A percentile compares a stretch with the other conserved stretches of the same genome.
Evolutionary conservation across 164 flowering plant genomes (phyloP).

Genomic region (Amborella trichopoda): DNA sequence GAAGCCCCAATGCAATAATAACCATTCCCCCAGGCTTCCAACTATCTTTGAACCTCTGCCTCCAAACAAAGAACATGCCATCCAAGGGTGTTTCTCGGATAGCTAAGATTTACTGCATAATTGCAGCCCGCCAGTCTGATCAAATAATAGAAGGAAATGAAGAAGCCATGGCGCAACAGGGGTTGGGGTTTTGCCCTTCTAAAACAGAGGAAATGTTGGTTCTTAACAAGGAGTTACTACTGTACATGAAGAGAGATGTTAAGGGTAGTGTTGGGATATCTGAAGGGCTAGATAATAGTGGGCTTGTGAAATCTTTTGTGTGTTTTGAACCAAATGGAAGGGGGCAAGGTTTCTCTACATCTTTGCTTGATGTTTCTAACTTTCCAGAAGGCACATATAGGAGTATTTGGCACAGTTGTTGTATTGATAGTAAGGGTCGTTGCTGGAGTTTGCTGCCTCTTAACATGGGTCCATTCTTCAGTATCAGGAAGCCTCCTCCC

Average conservation of each 20-base stretch:
- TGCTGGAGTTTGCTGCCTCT: constrained; percentile 63
- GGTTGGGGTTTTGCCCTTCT: constrained; percentile 15
- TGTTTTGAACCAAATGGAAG: constrained; percentile 36
- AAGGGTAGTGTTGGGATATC: neutral
- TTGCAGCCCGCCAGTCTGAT: constrained; percentile 25
- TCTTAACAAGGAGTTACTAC: constrained; percentile 36
- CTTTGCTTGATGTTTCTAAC: constrained; percentile 64
- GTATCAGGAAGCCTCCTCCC: constrained; percentile 14
- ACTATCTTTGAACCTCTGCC: constrained; percentile 54
- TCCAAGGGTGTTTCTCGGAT: constrained; percentile 10
- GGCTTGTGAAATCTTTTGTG: constrained; percentile 17
- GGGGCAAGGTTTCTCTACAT: constrained; percentile 74
- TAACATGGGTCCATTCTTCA: constrained; percentile 42
- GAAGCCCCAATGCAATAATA: constrained; percentile 13
- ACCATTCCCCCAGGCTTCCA: constrained; percentile 34
- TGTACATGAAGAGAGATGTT: constrained; percentile 17
- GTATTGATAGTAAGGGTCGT: constrained; percentile 40
- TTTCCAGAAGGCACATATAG: constrained; percentile 58
- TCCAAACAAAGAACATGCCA: constrained; percentile 49
- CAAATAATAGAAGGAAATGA: constrained; percentile 4
- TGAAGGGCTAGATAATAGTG: constrained; percentile 2
- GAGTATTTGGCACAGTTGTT: constrained; percentile 66
- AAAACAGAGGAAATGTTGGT: constrained; percentile 24
- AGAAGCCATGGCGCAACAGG: constrained; percentile 11
- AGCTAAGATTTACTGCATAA: constrained; percentile 46